phyloP scores from a whole-genome alignment of 2,329 filamentous ascomycete genomes.

The Lachnellula subtilissima region DNA sequence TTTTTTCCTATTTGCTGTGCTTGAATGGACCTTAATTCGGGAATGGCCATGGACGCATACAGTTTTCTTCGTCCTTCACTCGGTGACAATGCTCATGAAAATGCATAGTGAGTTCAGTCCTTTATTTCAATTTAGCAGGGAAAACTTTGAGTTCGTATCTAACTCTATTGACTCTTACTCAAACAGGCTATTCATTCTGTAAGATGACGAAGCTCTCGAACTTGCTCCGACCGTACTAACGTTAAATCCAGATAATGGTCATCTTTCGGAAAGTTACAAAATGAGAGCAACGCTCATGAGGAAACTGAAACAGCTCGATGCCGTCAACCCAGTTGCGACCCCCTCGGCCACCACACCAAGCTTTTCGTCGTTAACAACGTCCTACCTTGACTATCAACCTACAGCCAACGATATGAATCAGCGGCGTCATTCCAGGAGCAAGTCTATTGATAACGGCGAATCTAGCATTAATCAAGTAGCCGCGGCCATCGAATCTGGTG shows the following conservation, averaged over 20 bases:
- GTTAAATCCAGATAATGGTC: conserved; percentile 54
- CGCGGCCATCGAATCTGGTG: conserved; percentile 54
- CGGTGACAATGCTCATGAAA: conserved; percentile 76
- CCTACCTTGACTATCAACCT: conserved; percentile 40
- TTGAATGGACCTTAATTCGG: conserved; percentile 63
- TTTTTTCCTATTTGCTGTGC: conserved; percentile 54
- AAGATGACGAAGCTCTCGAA: conserved; percentile 1
- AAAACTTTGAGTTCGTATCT: background rate
- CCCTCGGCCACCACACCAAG: conserved; percentile 41
- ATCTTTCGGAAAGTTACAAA: conserved; percentile 58
- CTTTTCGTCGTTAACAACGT: conserved; percentile 40
- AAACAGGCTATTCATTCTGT: conserved; percentile 59
- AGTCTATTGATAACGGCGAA: conserved; percentile 16
- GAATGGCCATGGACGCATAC: conserved; percentile 83
- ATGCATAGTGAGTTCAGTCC: conserved; percentile 51
- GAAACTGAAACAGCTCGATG: conserved; percentile 54
- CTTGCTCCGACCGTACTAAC: conserved; percentile 1
- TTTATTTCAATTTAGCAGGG: background rate
- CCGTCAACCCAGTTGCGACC: conserved; percentile 41
- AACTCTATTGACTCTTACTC: background rate
- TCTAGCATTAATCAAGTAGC: conserved; percentile 57
- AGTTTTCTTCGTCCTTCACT: conserved; percentile 71
- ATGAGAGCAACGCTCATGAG: conserved; percentile 40
- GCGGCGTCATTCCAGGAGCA: conserved; percentile 35
- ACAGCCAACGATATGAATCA: conserved; percentile 39